These are phyloP conservation scores for Aquilaria sinensis DNA, from an alignment of 345 rosid genomes.

Conservation along the genomic window DNA sequence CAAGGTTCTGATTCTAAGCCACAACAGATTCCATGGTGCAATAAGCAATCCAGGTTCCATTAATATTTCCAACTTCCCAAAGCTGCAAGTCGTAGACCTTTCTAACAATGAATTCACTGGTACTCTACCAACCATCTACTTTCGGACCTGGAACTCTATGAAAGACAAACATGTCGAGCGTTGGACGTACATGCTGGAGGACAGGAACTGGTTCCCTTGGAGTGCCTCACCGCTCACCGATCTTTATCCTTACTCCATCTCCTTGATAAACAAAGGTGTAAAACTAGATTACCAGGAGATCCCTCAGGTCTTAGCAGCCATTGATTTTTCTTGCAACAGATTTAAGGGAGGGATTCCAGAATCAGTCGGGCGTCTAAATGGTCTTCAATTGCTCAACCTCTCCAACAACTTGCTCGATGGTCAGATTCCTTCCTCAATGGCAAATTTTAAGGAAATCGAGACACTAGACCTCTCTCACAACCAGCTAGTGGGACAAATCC, in stretches of 20 bases:
- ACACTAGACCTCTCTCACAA: no score
- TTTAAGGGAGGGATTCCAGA: conserved; percentile 5
- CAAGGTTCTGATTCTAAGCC: conserved; percentile 4
- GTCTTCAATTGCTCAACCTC: conserved; percentile 3
- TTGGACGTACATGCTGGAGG: background rate
- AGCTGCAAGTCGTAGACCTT: conserved; percentile 6
- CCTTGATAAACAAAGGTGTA: no score
- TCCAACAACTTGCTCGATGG: background rate
- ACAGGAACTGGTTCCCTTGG: background rate
- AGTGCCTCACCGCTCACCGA: background rate
- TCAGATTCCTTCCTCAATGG: no score
- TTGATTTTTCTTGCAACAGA: background rate
- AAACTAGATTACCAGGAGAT: no score
- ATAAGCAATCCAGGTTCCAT: background rate
- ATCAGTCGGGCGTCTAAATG: background rate
- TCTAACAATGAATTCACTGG: conserved; percentile 7
- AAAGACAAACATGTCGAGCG: no score
- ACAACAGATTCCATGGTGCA: conserved; percentile 10
- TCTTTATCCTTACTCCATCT: background rate
- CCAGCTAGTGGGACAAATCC: no score
- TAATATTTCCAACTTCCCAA: background rate
- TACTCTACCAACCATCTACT: background rate
- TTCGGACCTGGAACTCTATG: conserved; percentile 3
- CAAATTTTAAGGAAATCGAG: no score
- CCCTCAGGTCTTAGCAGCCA: no score